These are phyloP conservation scores for Pulveroboletus sp. DNA, from an alignment of 768 basidiomycete genomes.

Conservation along the genomic window DNA sequence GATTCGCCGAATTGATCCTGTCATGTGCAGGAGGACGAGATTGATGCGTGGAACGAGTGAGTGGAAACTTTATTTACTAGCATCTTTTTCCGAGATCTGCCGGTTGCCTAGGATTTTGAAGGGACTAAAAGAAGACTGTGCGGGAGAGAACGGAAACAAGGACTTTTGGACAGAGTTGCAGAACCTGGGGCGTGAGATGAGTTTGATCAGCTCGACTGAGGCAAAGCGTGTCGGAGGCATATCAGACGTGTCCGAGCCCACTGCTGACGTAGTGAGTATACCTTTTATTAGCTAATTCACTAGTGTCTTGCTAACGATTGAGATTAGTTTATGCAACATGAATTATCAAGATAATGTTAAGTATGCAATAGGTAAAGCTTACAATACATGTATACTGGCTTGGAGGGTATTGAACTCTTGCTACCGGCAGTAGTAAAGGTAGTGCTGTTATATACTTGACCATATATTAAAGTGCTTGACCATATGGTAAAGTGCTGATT, in stretches of 20 bases:
- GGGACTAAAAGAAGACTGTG: constrained; percentile 54
- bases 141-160: constrained; percentile 50
- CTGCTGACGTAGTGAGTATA: constrained; percentile 48
- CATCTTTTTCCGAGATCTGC: not conserved
- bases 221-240: constrained; percentile 54
- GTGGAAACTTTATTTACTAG: constrained; percentile 16
- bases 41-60: constrained; percentile 76
- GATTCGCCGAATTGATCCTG: not conserved
- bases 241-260: constrained; percentile 51
- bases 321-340: constrained; percentile 23
- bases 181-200: constrained; percentile 46
- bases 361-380: no score
- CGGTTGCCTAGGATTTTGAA: constrained; percentile 49
- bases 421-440: no score
- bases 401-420: no score
- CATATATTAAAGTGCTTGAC: no score
- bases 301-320: not conserved
- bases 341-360: not conserved
- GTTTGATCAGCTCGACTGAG: constrained; percentile 60
- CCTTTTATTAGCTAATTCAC: not conserved
- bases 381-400: no score
- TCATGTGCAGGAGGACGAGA: constrained; percentile 66
- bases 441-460: no score
- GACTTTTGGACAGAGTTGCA: constrained; percentile 64
- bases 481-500: no score